Percentiles rank a stretch among this genome's conserved stretches.
phyloP scores from a whole-genome alignment of 2,329 filamentous ascomycete genomes.

The Beauveria scarabaeidicola region DNA sequence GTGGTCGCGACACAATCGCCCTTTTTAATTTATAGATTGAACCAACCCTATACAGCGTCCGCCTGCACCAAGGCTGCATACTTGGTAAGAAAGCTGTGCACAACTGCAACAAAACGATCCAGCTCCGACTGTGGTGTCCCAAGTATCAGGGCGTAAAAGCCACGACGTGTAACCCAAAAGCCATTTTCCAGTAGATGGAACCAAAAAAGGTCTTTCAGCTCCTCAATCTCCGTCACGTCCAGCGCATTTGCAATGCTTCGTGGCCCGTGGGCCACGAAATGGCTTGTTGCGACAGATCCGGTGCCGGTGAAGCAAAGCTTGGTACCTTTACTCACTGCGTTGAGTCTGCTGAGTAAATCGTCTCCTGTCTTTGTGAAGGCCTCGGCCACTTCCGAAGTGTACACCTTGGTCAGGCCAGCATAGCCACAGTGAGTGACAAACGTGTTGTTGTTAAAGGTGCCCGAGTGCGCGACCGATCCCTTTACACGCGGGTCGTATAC shows the following conservation, averaged over 20 bases:
- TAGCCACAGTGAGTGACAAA: conserved; percentile 50
- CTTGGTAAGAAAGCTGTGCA: conserved; percentile 26
- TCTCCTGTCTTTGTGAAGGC: conserved; percentile 25
- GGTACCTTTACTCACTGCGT: conserved; percentile 24
- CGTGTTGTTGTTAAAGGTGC: conserved; percentile 61
- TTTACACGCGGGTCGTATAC: conserved; percentile 42
- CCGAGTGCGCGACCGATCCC: conserved; percentile 43
- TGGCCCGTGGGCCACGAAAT: conserved; percentile 26
- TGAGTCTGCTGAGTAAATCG: conserved; percentile 22
- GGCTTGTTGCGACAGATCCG: conserved; percentile 28
- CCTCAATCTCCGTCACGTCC: conserved; percentile 23
- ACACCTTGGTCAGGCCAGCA: conserved; percentile 28
- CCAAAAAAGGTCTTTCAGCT: conserved; percentile 35
- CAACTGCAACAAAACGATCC: conserved; percentile 31
- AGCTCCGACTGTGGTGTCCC: conserved; percentile 30
- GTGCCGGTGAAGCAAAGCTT: conserved; percentile 30
- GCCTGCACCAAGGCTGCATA: conserved; percentile 15
- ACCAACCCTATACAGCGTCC: neutral
- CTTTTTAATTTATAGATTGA: no score
- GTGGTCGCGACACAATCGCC: neutral
- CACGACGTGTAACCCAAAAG: conserved; percentile 34
- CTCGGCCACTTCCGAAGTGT: conserved; percentile 23
- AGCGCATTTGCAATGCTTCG: conserved; percentile 20
- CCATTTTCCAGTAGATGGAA: conserved; percentile 37
- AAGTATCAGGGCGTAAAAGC: conserved; percentile 32